Evolutionary conservation across 495 filamentous ascomycete genomes (phyloP).

Genomic region (Aspergillus carlsbadensis): DNA sequence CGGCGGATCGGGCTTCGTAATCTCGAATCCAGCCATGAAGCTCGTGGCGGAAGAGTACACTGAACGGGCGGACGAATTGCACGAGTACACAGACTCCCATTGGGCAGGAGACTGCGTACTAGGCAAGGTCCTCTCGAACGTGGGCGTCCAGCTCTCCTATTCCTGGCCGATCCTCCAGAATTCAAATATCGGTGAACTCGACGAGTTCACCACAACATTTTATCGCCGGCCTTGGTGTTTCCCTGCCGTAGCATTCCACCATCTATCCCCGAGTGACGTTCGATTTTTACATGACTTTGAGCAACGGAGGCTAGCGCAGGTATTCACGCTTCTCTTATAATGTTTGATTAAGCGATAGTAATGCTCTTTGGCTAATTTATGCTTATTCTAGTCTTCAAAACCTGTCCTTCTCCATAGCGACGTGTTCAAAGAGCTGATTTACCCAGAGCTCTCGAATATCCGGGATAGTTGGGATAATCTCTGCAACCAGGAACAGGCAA

Average conservation of each 20-base stretch:
- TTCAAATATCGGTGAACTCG: constrained; percentile 43
- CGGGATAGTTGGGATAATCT: constrained; percentile 48
- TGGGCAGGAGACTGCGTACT: constrained; percentile 73
- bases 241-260: constrained; percentile 56
- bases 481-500: constrained; percentile 34
- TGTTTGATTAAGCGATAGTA: neutral
- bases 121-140: constrained; percentile 55
- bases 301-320: constrained; percentile 35
- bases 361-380: neutral
- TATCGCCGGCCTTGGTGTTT: constrained; percentile 54
- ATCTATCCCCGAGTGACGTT: constrained; percentile 40
- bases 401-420: constrained; percentile 41
- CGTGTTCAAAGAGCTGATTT: constrained; percentile 44
- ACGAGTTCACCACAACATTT: constrained; percentile 40
- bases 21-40: constrained; percentile 57
- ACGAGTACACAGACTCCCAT: constrained; percentile 51
- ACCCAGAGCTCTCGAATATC: constrained; percentile 32
- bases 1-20: constrained; percentile 65
- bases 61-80: constrained; percentile 46
- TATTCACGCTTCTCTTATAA: constrained; percentile 15
- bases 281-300: constrained; percentile 42
- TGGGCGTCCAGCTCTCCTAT: constrained; percentile 47
- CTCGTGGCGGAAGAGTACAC: constrained; percentile 44
- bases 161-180: constrained; percentile 55
- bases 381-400: constrained; percentile 29